Conservation (phyloP, 2,329 filamentous ascomycete species). For the Fusarium liriodendri region DNA sequence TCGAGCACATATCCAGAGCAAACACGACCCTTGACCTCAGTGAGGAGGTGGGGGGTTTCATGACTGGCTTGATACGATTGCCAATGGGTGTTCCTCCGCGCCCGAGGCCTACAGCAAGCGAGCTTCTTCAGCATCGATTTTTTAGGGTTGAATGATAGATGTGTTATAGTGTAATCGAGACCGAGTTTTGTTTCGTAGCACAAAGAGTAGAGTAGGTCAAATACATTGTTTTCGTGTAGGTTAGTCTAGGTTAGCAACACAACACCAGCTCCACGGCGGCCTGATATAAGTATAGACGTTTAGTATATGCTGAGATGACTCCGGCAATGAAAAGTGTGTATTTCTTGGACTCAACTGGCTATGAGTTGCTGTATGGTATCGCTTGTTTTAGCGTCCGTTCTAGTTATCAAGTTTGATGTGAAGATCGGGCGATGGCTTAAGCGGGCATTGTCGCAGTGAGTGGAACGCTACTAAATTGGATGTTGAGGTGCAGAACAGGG, state of each 20-base stretch:
- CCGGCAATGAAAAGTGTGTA: background rate
- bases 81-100: background rate
- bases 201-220: background rate
- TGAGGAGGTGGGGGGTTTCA: too few relatives aligned
- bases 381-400: background rate
- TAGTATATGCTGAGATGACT: background rate
- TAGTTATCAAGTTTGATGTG: background rate
- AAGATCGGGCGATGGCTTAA: background rate
- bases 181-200: background rate
- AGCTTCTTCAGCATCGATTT: background rate
- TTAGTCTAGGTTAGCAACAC: background rate
- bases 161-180: background rate
- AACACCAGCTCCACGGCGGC: background rate
- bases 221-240: background rate
- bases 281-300: background rate
- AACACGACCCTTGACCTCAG: background rate
- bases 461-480: background rate
- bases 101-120: background rate
- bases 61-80: background rate
- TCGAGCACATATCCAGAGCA: background rate
- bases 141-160: background rate
- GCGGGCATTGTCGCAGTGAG: background rate
- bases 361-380: slow-evolving; percentile 9
- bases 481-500: background rate
- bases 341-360: background rate